These are phyloP conservation scores for Pelargonium nanum DNA, from an alignment of 345 rosid species.

Conservation along the genomic window DNA sequence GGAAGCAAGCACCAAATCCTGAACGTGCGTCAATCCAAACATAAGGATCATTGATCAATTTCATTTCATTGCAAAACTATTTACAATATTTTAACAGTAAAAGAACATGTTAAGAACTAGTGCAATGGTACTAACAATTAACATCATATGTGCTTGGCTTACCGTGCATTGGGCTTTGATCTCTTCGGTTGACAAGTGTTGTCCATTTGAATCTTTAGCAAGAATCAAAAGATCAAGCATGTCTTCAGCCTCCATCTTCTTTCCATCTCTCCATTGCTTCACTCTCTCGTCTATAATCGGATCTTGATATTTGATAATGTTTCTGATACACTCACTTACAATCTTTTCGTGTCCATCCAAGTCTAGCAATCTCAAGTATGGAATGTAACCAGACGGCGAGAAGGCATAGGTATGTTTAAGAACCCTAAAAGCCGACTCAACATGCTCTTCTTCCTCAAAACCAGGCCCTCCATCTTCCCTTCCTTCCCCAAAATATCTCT, in stretches of 20 bases:
- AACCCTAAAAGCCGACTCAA: conserved; percentile 31
- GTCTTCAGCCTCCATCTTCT: conserved; percentile 22
- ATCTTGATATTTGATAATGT: conserved; percentile 23
- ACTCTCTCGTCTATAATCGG: conserved; percentile 27
- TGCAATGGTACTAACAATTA: too few species aligned
- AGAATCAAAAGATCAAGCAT: conserved; percentile 31
- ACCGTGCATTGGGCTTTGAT: conserved; percentile 40
- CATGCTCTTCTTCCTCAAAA: conserved; percentile 19
- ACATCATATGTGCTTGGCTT: too few species aligned
- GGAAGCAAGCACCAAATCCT: conserved; percentile 36
- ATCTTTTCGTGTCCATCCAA: conserved; percentile 31
- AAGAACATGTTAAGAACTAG: too few species aligned
- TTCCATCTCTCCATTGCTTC: conserved; percentile 22
- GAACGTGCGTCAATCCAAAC: too few species aligned
- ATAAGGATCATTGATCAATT: too few species aligned
- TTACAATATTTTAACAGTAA: too few species aligned
- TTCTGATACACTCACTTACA: neutral
- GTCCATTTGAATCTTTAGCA: conserved; percentile 20
- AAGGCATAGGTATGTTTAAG: conserved; percentile 28
- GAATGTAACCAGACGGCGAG: conserved; percentile 39
- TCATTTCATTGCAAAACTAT: too few species aligned
- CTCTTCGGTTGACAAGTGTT: conserved; percentile 28
- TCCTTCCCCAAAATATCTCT: conserved; percentile 17
- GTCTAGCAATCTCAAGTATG: conserved; percentile 27
- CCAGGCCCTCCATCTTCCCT: conserved; percentile 18